Evolutionary conservation across 148 eudicot species (phyloP), one percentile per base, ranked within the genome.

Genomic region (Linanthus parryae): DNA sequence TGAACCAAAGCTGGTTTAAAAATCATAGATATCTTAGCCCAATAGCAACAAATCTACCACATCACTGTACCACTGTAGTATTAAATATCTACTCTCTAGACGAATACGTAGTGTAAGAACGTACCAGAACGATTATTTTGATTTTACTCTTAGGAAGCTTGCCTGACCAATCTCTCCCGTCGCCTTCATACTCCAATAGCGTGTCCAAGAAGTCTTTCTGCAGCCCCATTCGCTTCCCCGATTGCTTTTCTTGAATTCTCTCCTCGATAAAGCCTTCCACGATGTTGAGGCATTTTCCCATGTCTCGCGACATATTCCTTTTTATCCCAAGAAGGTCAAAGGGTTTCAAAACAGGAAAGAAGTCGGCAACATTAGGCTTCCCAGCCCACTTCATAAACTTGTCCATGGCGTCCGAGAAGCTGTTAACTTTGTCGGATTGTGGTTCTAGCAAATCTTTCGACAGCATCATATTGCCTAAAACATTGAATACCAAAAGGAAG

Each of bases 381-480:
- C 62, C 62, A 0, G 44, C 53, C 24, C 39, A 24, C 30, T 23
- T 31, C 53, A 34, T 11, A 27, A 58, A 11, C 50, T 58, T 47
- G 25, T 34, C 25, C 54, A 47, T 47, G 8, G 43, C 41, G 19
- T 34, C 8, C 2, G 35, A 58, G 29, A 58, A 58, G 25, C 48
- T 45, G 0, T 27, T 8, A 23, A 66, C 69, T 3, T 63, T 41
- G 8, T 18, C 20, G 0, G 54, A 54, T 16, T 44, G 5, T 0
- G 70, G 48, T 4, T 68, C 70, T 15, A 60, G 8, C 24, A 73
- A 22, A 37, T 73, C 70, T 22, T 67, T 50, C 0, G 78, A 73
- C 10, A 73, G 28, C 70, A 68, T 59, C 5, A 73, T 30, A 29
- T 73, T 73, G 12, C 78, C 73, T 1, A 73, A 8, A 8, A 73